These are phyloP conservation scores for Sonneratia caseolaris DNA, from an alignment of 345 rosid species.

Conservation along the genomic window DNA sequence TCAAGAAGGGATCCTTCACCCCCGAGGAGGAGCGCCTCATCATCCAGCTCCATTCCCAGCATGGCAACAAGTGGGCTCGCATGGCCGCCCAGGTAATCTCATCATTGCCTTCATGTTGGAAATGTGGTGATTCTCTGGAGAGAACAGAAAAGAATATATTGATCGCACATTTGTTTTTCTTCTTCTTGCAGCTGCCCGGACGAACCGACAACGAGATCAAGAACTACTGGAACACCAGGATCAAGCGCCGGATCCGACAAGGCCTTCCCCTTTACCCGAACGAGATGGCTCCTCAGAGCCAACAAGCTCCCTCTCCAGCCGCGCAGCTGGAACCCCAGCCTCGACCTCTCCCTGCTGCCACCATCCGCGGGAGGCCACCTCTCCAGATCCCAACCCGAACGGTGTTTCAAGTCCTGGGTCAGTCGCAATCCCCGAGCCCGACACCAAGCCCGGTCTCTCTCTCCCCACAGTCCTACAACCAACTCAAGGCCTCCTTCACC, in stretches of 20 bases:
- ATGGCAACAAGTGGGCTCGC: slow-evolving; percentile 22
- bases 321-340: not conserved
- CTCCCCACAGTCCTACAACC: slow-evolving; percentile 15
- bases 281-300: slow-evolving; percentile 29
- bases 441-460: slow-evolving; percentile 27
- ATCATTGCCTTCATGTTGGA: not conserved
- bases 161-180: not conserved
- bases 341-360: not conserved
- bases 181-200: slow-evolving; percentile 34
- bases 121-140: too few species aligned
- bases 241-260: slow-evolving; percentile 52
- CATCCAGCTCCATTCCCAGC: slow-evolving; percentile 15
- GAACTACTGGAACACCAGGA: slow-evolving; percentile 61
- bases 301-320: not conserved
- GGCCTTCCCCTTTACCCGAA: slow-evolving; percentile 51
- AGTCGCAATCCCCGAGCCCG: not conserved
- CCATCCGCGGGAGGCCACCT: slow-evolving; percentile 25
- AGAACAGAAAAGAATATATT: too few species aligned
- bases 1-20: slow-evolving; percentile 17
- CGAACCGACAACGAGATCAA: slow-evolving; percentile 67
- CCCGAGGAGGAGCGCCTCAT: slow-evolving; percentile 17
- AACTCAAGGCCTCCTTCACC: slow-evolving; percentile 15
- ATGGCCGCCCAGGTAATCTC: slow-evolving; percentile 16
- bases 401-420: not conserved
- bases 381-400: slow-evolving; percentile 17